Conservation (phyloP, 306 rosid species). For the Luffa aegyptiaca region DNA sequence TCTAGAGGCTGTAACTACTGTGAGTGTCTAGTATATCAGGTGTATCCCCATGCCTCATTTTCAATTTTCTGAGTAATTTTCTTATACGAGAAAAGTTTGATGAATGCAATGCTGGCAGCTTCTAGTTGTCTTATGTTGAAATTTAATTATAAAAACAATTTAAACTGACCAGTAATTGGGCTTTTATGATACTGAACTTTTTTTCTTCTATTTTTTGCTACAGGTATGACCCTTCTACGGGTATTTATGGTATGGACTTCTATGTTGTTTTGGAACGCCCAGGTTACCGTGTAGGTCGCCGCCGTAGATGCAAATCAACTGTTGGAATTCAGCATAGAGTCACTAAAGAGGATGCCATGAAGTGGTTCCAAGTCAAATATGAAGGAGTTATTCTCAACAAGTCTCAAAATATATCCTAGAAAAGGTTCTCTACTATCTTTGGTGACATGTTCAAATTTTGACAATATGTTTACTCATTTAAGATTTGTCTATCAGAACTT, state of each 20-base stretch:
- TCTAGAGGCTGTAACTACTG: neutral
- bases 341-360: constrained; percentile 55
- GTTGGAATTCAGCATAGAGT: constrained; percentile 56
- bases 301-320: constrained; percentile 40
- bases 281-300: constrained; percentile 49
- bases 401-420: constrained; percentile 21
- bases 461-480: neutral
- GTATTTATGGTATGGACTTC: constrained; percentile 64
- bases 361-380: constrained; percentile 58
- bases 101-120: neutral
- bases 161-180: neutral
- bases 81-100: neutral
- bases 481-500: neutral
- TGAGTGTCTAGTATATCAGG: neutral
- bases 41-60: neutral
- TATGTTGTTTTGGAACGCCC: constrained; percentile 42
- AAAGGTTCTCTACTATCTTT: neutral
- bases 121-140: neutral
- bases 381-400: constrained; percentile 64
- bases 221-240: constrained; percentile 52
- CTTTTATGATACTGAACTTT: neutral
- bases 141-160: neutral
- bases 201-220: neutral
- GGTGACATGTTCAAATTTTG: constrained; percentile 13
- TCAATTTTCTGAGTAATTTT: neutral